A percentile compares a stretch with the other conserved stretches of the same genome.
Evolutionary conservation across 2,329 filamentous ascomycete species (phyloP).

Genomic region (Aspergillus versicolor): DNA sequence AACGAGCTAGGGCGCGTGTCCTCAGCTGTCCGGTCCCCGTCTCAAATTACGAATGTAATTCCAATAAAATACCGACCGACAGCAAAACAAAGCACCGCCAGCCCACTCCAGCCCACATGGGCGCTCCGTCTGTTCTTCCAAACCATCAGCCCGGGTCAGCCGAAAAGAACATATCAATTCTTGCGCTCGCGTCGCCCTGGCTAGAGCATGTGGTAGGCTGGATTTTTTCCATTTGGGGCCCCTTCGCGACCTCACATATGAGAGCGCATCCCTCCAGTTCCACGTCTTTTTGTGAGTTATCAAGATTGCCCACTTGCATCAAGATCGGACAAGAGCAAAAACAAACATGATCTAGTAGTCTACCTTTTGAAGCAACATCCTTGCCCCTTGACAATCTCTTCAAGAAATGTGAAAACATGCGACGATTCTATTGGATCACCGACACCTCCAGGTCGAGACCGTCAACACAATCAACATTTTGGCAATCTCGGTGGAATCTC

Average conservation of each 20-base stretch:
- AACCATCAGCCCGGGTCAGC: constrained; percentile 32
- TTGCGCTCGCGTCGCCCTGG: constrained; percentile 3
- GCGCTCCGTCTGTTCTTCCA: constrained; percentile 16
- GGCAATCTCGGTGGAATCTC: background rate
- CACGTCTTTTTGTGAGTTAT: constrained; percentile 1
- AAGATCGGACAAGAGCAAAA: constrained; percentile 1
- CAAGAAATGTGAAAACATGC: background rate
- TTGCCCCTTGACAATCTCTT: background rate
- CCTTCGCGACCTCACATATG: background rate
- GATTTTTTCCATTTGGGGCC: background rate
- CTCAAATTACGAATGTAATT: constrained; percentile 13
- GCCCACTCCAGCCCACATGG: constrained; percentile 28
- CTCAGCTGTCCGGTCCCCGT: constrained; percentile 10
- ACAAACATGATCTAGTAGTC: constrained; percentile 1
- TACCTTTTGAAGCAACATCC: background rate
- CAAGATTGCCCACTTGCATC: background rate
- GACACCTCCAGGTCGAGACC: background rate
- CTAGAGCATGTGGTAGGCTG: constrained; percentile 9
- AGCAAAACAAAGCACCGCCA: constrained; percentile 19
- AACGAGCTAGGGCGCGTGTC: constrained; percentile 16
- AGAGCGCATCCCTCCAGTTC: background rate
- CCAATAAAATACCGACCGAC: constrained; percentile 9
- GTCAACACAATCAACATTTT: background rate
- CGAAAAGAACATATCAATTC: constrained; percentile 19
- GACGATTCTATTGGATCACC: background rate